Percentiles rank a stretch among this genome's conserved stretches.
phyloP scores from a whole-genome alignment of 1,284 basidiomycete species.

The Neolentinus lepideus region DNA sequence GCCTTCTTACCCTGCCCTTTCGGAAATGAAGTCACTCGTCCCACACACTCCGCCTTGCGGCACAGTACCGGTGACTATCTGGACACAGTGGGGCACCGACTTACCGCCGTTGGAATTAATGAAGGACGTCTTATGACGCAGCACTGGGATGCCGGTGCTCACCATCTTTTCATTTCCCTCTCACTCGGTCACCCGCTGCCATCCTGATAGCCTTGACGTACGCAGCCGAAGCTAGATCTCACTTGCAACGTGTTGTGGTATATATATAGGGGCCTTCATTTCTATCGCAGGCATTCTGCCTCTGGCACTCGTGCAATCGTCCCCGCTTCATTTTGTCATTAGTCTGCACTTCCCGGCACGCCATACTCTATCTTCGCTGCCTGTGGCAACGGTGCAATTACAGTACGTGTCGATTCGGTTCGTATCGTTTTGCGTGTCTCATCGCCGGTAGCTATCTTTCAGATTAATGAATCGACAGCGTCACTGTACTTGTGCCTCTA shows the following conservation, averaged over 20 bases:
- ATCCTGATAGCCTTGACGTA: background rate
- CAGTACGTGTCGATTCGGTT: background rate
- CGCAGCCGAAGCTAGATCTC: background rate
- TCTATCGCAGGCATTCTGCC: background rate
- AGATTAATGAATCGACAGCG: background rate
- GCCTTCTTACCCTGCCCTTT: background rate
- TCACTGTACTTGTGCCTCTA: background rate
- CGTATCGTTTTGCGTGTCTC: background rate
- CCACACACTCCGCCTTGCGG: background rate
- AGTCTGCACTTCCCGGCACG: background rate
- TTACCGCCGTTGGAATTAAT: background rate
- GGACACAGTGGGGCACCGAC: background rate
- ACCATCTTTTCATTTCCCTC: background rate
- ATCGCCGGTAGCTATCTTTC: background rate
- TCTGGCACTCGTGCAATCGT: background rate
- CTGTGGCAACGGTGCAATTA: background rate
- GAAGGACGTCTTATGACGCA: background rate
- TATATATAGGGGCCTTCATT: background rate
- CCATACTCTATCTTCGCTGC: background rate
- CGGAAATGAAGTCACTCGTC: background rate
- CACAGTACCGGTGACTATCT: background rate
- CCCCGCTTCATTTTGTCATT: background rate
- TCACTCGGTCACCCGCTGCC: background rate
- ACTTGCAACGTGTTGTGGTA: background rate
- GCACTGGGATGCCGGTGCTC: background rate